Evolutionary conservation across 2,329 filamentous ascomycete genomes (phyloP).

Genomic region (Ophiocordyceps camponoti-rufipedis): DNA sequence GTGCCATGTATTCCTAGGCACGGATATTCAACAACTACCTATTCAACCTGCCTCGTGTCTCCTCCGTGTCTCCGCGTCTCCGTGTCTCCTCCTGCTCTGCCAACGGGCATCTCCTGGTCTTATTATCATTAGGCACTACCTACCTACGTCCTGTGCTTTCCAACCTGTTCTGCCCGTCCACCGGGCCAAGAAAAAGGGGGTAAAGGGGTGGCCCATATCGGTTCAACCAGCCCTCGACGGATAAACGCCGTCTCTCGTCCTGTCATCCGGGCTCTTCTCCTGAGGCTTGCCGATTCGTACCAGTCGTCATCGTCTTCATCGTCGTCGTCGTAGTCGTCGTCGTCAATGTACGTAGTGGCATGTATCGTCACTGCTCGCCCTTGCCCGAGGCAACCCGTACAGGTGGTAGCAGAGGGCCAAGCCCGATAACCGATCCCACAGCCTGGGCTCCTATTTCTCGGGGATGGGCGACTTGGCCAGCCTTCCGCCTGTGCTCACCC

Average conservation of each 20-base stretch:
- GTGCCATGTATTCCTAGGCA: no score
- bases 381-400: constrained; percentile 10
- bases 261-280: background rate
- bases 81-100: no score
- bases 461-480: constrained; percentile 48
- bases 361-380: constrained; percentile 2
- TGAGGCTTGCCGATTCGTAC: background rate
- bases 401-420: constrained; percentile 18
- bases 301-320: background rate
- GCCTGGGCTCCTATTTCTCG: constrained; percentile 33
- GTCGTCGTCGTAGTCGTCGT: background rate
- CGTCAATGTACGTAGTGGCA: constrained; percentile 3
- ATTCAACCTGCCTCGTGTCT: no score
- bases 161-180: background rate
- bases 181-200: no score
- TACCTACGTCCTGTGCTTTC: background rate
- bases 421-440: constrained; percentile 20
- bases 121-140: no score
- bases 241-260: constrained; percentile 1
- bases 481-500: constrained; percentile 59
- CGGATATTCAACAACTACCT: no score
- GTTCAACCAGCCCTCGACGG: background rate
- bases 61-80: no score
- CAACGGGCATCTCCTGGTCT: no score
- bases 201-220: no score